phyloP scores from a whole-genome alignment of 1,284 basidiomycete species.

The Leucoagaricus sp. region DNA sequence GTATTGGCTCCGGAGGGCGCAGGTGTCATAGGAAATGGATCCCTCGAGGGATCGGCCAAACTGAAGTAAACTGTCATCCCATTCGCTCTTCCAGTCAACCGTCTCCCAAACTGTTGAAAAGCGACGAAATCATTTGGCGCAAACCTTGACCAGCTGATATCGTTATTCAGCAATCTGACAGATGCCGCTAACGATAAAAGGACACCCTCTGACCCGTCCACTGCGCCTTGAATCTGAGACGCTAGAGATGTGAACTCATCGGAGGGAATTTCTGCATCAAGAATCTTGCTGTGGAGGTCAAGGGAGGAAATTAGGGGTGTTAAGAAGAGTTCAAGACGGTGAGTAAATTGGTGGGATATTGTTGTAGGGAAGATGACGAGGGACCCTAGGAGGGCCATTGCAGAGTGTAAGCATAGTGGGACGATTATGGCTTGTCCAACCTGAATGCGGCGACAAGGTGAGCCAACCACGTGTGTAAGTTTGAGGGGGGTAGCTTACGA shows the following conservation, averaged over 20 bases:
- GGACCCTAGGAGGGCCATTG: constrained; percentile 53
- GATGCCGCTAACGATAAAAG: constrained; percentile 57
- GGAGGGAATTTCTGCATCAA: constrained; percentile 48
- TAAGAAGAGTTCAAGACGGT: constrained; percentile 52
- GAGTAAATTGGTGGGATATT: constrained; percentile 64
- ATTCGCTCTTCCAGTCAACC: constrained; percentile 59
- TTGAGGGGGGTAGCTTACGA: constrained; percentile 27
- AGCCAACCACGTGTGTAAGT: neutral
- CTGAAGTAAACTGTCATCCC: constrained; percentile 69
- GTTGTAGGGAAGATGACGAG: constrained; percentile 67
- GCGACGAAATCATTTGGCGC: constrained; percentile 58
- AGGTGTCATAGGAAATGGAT: constrained; percentile 58
- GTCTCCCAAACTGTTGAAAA: constrained; percentile 52
- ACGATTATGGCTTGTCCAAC: constrained; percentile 56
- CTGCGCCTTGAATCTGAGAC: constrained; percentile 33
- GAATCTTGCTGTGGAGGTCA: constrained; percentile 46
- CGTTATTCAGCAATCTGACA: constrained; percentile 58
- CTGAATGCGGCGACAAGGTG: constrained; percentile 22
- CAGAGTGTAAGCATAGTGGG: constrained; percentile 65
- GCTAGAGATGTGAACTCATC: constrained; percentile 43
- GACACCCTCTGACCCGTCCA: constrained; percentile 54
- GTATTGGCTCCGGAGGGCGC: constrained; percentile 37
- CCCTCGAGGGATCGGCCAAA: constrained; percentile 60
- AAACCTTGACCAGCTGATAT: constrained; percentile 67
- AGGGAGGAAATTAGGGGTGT: constrained; percentile 51